phyloP scores from a whole-genome alignment of 1,284 basidiomycete genomes.

The Ustilago shanxiensis region DNA sequence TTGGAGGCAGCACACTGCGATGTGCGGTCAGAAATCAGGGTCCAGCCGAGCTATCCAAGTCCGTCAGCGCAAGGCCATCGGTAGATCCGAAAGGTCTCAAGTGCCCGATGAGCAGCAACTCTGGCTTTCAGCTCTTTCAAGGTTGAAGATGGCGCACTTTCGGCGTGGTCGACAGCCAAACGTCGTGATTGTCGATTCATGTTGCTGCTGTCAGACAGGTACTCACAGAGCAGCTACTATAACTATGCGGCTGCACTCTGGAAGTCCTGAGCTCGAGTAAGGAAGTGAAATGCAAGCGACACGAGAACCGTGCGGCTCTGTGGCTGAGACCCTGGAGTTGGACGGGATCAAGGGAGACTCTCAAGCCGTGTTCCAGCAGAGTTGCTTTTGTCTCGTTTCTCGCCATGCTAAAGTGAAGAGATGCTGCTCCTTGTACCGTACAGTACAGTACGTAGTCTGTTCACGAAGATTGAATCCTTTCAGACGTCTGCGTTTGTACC shows the following conservation, averaged over 20 bases:
- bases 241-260: too few species aligned
- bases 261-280: too few species aligned
- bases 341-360: neutral
- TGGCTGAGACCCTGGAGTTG: conserved; percentile 6
- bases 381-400: neutral
- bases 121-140: neutral
- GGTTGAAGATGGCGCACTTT: neutral
- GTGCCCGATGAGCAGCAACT: conserved; percentile 9
- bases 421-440: too few species aligned
- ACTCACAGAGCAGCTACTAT: too few species aligned
- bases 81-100: conserved; percentile 4
- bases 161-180: too few species aligned
- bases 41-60: too few species aligned
- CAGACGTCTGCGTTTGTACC: too few species aligned
- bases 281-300: neutral
- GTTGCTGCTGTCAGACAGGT: neutral
- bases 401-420: neutral
- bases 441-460: too few species aligned
- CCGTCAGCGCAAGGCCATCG: conserved; percentile 1
- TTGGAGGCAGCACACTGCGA: neutral
- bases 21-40: neutral
- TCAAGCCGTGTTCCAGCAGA: conserved; percentile 1
- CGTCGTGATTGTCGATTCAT: too few species aligned
- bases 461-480: too few species aligned
- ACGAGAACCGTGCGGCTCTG: conserved; percentile 2